phyloP scores from a whole-genome alignment of 2,329 filamentous ascomycete species.

The Dendrostoma leiphaemia region DNA sequence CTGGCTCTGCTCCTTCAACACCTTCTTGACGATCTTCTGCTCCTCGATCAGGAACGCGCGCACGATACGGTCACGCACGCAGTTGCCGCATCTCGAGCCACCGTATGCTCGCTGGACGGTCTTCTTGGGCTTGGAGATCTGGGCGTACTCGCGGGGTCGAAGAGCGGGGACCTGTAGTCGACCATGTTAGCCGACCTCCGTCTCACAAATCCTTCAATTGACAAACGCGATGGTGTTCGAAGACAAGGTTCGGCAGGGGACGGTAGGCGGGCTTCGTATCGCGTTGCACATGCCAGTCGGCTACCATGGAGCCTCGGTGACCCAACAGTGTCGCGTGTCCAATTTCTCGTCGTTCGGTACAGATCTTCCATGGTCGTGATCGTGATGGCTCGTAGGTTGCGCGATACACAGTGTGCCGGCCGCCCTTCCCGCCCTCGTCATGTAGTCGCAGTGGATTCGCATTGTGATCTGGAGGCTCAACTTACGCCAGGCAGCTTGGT shows the following conservation, averaged over 20 bases:
- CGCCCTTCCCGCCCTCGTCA: constrained; percentile 1
- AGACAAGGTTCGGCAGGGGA: not conserved
- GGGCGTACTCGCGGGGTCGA: constrained; percentile 95
- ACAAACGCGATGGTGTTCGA: not conserved
- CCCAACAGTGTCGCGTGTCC: not conserved
- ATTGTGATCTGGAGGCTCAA: constrained; percentile 34
- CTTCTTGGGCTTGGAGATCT: constrained; percentile 98
- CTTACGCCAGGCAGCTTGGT: constrained; percentile 97
- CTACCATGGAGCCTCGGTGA: not conserved
- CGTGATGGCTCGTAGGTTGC: too few relatives aligned
- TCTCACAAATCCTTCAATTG: not conserved
- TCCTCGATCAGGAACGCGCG: constrained; percentile 99
- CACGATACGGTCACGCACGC: constrained; percentile 96
- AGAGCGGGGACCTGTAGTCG: constrained; percentile 78
- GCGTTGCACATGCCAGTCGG: not conserved
- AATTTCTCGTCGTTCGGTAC: not conserved
- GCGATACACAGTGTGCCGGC: too few relatives aligned
- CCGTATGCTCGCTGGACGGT: constrained; percentile 98
- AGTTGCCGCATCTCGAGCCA: constrained; percentile 97
- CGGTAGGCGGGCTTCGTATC: not conserved
- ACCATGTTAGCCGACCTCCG: constrained; percentile 27
- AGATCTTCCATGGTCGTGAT: not conserved
- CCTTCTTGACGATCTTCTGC: constrained; percentile 99
- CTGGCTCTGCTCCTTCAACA: constrained; percentile 95
- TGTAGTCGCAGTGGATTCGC: not conserved